Evolutionary conservation across 2,329 filamentous ascomycete genomes (phyloP).

Genomic region (Tolypocladium tundrense): DNA sequence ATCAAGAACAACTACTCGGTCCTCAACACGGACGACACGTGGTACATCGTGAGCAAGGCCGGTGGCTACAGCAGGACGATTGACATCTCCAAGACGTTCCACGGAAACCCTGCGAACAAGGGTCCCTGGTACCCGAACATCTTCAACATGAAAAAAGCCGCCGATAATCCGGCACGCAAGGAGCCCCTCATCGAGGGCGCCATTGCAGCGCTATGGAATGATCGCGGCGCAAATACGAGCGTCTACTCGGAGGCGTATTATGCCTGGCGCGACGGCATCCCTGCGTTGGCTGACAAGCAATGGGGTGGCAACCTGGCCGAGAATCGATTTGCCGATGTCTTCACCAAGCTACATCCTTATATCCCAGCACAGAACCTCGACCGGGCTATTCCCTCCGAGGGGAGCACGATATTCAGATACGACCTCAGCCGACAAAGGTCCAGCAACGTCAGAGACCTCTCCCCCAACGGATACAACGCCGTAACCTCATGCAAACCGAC

Average conservation of each 20-base stretch:
- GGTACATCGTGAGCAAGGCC: conserved; percentile 14
- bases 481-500: neutral
- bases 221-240: conserved; percentile 13
- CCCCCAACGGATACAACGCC: neutral
- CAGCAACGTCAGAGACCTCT: neutral
- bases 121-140: conserved; percentile 11
- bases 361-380: neutral
- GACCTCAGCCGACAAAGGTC: neutral
- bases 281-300: conserved; percentile 14
- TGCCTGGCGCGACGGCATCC: conserved; percentile 12
- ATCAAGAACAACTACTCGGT: conserved; percentile 12
- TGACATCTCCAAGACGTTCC: conserved; percentile 28
- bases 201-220: conserved; percentile 15
- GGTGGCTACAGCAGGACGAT: conserved; percentile 31
- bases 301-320: conserved; percentile 12
- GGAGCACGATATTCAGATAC: neutral
- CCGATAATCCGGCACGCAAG: conserved; percentile 8
- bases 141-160: conserved; percentile 9
- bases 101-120: conserved; percentile 12
- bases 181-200: conserved; percentile 9
- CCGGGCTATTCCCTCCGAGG: neutral
- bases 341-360: neutral
- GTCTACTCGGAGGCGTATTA: conserved; percentile 14
- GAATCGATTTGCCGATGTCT: neutral
- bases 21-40: conserved; percentile 13